These are phyloP conservation scores for Termitomyces sp. DNA, from an alignment of 768 basidiomycete species.

Conservation along the genomic window DNA sequence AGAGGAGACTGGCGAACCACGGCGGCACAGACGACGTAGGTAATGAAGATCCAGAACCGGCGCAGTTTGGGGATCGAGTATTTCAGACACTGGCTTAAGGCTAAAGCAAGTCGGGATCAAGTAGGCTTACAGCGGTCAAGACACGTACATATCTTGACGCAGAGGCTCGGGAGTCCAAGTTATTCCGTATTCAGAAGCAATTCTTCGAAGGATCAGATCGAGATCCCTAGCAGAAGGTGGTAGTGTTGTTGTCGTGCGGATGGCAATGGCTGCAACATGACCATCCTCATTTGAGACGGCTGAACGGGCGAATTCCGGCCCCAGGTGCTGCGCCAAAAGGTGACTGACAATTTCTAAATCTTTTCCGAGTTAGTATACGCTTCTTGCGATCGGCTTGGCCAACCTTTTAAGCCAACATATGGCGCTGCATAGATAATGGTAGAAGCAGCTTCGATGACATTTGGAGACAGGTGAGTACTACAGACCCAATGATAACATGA, in stretches of 20 bases:
- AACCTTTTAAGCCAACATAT: constrained; percentile 55
- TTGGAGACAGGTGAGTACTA: constrained; percentile 42
- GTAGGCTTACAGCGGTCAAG: neutral
- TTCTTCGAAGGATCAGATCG: constrained; percentile 47
- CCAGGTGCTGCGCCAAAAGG: constrained; percentile 50
- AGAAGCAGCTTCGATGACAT: constrained; percentile 60
- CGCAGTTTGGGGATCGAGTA: constrained; percentile 45
- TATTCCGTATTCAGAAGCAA: constrained; percentile 49
- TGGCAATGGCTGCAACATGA: constrained; percentile 50
- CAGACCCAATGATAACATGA: constrained; percentile 1
- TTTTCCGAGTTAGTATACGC: constrained; percentile 19
- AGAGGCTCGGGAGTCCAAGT: constrained; percentile 59
- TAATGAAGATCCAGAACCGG: constrained; percentile 50
- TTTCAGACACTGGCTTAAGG: constrained; percentile 51
- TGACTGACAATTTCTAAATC: constrained; percentile 55
- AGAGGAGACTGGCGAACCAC: constrained; percentile 39
- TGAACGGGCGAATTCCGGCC: constrained; percentile 51
- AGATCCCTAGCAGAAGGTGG: constrained; percentile 52
- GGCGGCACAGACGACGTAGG: constrained; percentile 52
- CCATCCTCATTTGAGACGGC: constrained; percentile 44
- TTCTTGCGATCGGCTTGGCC: neutral
- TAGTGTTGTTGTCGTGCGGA: constrained; percentile 45
- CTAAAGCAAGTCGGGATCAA: constrained; percentile 26
- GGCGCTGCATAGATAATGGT: constrained; percentile 62
- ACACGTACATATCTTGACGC: constrained; percentile 56